phyloP scores from a whole-genome alignment of 306 rosid species.

The barrel medic (Medicago truncatula) region DNA sequence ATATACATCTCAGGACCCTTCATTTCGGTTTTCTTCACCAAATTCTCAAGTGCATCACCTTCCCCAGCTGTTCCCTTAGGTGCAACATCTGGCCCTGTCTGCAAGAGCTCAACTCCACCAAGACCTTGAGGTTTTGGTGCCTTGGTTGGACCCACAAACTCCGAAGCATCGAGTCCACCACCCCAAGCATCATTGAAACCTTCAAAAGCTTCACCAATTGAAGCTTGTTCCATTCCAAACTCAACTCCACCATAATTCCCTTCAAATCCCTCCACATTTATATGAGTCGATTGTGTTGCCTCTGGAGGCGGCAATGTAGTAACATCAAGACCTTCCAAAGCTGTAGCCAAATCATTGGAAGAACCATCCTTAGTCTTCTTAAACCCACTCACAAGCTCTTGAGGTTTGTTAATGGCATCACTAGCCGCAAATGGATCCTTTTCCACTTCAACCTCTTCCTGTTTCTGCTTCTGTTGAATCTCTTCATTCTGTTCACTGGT shows the following conservation, averaged over 20 bases:
- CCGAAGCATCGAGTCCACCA: conserved; percentile 93
- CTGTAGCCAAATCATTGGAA: conserved; percentile 73
- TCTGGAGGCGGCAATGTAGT: conserved; percentile 86
- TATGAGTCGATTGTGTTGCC: conserved; percentile 89
- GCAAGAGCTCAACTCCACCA: conserved; percentile 92
- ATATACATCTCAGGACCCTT: conserved; percentile 91
- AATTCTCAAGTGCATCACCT: conserved; percentile 62
- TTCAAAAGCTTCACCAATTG: conserved; percentile 86
- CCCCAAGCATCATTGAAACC: conserved; percentile 94
- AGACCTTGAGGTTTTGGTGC: conserved; percentile 72
- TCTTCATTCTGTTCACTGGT: conserved; percentile 59
- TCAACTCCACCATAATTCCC: conserved; percentile 97
- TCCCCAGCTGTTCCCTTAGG: conserved; percentile 48
- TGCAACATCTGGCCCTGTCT: conserved; percentile 69
- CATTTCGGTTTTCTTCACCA: conserved; percentile 75
- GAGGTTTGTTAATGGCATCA: conserved; percentile 81
- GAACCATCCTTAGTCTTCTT: conserved; percentile 84
- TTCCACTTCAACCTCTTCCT: conserved; percentile 61
- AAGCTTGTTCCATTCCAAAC: conserved; percentile 75
- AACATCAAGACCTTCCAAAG: conserved; percentile 88
- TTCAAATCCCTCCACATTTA: conserved; percentile 95
- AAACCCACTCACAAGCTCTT: conserved; percentile 77
- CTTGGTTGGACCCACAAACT: conserved; percentile 75
- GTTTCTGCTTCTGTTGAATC: conserved; percentile 53
- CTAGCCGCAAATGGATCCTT: conserved; percentile 96